Evolutionary conservation across 1,284 basidiomycete genomes (phyloP), one percentile per base, ranked within the genome.

Genomic region (Coniophora puteana): DNA sequence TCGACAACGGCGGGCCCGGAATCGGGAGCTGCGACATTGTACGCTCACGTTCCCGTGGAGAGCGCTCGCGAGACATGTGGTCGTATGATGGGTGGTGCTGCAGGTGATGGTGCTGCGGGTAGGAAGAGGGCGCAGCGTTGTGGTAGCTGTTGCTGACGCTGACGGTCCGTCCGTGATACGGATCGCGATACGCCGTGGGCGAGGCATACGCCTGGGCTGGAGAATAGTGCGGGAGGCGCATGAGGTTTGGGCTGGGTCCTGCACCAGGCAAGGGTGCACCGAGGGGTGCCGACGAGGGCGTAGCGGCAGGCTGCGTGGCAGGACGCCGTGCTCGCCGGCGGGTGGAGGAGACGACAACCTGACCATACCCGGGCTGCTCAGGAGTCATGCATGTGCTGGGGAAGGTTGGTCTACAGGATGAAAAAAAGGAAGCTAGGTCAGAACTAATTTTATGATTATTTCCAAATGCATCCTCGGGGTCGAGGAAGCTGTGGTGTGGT

Each of bases 291-390:
- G 61, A 61, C 14, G 53, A 43, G 31, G 51, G 44, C 47, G 62
- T 56, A 14, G 57, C 44, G 23, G 29, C 21, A 16, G 48, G 49
- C 23, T 57, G 41, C 32, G 47, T 34, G 8, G 47, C 43, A 30
- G 55, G 40, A 29, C 81, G 74, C 23, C 83, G 74, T 13, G 75
- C 62, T 40, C 83, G 72, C 35, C 85, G 74, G 46, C 83, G 75
- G 21, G 74, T 74, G n/a, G 74, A 68, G 30, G 68, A 74, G 34
- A 80, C 73, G 14, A 89, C 74, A 32, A 89, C 79, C 54, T 89
- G 86, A 16, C 88, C 87, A 60, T 81, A 90, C 12, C 86, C 87
- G 29, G 86, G 76, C 51, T 89, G 86, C 60, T 88, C 87, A 40
- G 87, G 86, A 2, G 86, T 78, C 36, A 90, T 66, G 57, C 86